These are phyloP conservation scores for Prunus mongolica DNA, from an alignment of 306 rosid species.

Conservation along the genomic window DNA sequence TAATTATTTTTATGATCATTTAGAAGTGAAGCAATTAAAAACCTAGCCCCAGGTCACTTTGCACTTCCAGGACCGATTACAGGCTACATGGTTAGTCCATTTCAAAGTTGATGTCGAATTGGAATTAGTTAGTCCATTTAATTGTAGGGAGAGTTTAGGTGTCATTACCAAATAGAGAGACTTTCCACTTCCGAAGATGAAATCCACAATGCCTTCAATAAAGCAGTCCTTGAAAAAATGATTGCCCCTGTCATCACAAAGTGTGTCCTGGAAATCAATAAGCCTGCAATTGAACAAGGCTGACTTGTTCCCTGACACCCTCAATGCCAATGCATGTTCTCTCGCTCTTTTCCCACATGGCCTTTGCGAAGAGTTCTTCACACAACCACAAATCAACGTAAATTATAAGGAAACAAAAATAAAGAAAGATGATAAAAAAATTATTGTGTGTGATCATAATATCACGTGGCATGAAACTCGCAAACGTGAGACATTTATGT, in stretches of 20 bases:
- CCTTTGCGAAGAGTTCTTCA: conserved; percentile 38
- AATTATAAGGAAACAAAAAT: too few relatives aligned
- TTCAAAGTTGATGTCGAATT: background rate
- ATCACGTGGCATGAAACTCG: background rate
- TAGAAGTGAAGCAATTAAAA: background rate
- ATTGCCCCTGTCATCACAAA: conserved; percentile 42
- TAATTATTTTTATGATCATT: too few relatives aligned
- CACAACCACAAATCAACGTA: background rate
- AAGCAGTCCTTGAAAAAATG: conserved; percentile 46
- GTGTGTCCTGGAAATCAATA: conserved; percentile 43
- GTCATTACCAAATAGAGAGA: conserved; percentile 37
- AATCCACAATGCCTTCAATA: conserved; percentile 42
- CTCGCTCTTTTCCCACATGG: conserved; percentile 20
- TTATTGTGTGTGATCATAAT: background rate
- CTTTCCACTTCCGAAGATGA: conserved; percentile 38
- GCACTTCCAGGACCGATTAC: background rate
- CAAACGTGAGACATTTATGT: background rate
- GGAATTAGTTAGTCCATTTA: background rate
- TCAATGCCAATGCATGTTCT: conserved; percentile 45
- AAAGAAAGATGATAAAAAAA: background rate
- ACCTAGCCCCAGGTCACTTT: background rate
- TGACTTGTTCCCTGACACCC: conserved; percentile 31
- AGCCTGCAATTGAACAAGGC: conserved; percentile 37
- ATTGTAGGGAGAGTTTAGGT: background rate
- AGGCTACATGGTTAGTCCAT: conserved; percentile 4